These are phyloP conservation scores for Aspergillus japonicus DNA, from an alignment of 2,329 filamentous ascomycete genomes.

Conservation along the genomic window DNA sequence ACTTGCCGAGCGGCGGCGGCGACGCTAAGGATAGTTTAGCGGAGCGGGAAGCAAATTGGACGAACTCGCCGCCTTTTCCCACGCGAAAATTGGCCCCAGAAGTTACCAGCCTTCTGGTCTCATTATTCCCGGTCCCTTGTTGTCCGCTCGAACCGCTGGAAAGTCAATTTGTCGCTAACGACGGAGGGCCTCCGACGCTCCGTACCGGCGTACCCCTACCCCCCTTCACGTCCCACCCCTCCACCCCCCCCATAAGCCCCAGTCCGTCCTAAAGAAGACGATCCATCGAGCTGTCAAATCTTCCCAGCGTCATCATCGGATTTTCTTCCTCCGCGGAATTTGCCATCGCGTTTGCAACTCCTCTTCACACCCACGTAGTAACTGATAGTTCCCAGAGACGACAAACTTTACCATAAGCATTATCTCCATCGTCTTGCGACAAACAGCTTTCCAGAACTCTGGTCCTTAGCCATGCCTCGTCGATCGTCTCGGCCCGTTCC, in stretches of 20 bases:
- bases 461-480: constrained; percentile 32
- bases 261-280: constrained; percentile 9
- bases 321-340: constrained; percentile 1
- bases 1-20: constrained; percentile 8
- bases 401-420: neutral
- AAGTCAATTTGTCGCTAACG: constrained; percentile 23
- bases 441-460: neutral
- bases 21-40: constrained; percentile 20
- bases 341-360: neutral
- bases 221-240: too few species aligned
- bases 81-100: constrained; percentile 27
- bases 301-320: neutral
- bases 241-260: constrained; percentile 6
- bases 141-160: constrained; percentile 16
- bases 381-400: constrained; percentile 5
- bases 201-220: neutral
- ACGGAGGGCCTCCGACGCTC: neutral
- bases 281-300: neutral
- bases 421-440: neutral
- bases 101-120: constrained; percentile 29
- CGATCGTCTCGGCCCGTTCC: constrained; percentile 39
- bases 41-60: constrained; percentile 17
- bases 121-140: constrained; percentile 15
- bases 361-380: constrained; percentile 5
- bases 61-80: constrained; percentile 19